Evolutionary conservation across 2,329 filamentous ascomycete genomes (phyloP), one percentile per base, ranked within the genome.

Genomic region (Botrytis hyacinthi): DNA sequence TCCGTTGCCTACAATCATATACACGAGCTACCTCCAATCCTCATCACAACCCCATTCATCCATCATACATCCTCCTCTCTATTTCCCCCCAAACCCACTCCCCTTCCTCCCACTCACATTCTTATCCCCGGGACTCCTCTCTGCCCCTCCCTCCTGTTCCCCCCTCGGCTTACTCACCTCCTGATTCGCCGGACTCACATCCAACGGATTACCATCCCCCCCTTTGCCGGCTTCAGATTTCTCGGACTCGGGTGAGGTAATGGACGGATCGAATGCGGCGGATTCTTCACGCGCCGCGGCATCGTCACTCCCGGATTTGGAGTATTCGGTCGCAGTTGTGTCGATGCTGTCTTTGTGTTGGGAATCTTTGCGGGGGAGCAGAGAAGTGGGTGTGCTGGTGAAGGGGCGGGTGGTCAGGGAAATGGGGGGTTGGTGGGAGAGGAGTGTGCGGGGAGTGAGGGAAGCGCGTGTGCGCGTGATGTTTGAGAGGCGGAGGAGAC

Each of bases 261-360:
- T 72, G 1, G 22, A 48, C 10, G 90, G 89, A 80, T 93, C 87
- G 82, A 93, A 97, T 1, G 94, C 91, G 0, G 90, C 87, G 60
- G 90, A 85, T 5, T 84, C 81, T 73, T 87, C 84, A 44, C 86
- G 84, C 0, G 87, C 85, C 0, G 90, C 86, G 20, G 84, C 83
- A 61, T 88, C 85, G 63, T 90, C 93, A 0, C 88, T 88, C 5
- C 89, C 92, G 68, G 89, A 90, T 80, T 91, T 89, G 73, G 89
- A 88, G 82, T 91, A 89, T 80, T 97, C 93, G 71, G 87, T 89
- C 3, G 87, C 83, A 48, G 88, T 85, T 0, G 92, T 89, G 74
- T 91, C 88, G 48, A 97, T 86, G 4, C 86, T 86, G 76, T 91
- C 86, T 70, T 89, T 87, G 79, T 91, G 86, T 76, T 87, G 85